These are phyloP conservation scores for Stephania cephalantha DNA, from an alignment of 164 flowering plant genomes.

Conservation along the genomic window DNA sequence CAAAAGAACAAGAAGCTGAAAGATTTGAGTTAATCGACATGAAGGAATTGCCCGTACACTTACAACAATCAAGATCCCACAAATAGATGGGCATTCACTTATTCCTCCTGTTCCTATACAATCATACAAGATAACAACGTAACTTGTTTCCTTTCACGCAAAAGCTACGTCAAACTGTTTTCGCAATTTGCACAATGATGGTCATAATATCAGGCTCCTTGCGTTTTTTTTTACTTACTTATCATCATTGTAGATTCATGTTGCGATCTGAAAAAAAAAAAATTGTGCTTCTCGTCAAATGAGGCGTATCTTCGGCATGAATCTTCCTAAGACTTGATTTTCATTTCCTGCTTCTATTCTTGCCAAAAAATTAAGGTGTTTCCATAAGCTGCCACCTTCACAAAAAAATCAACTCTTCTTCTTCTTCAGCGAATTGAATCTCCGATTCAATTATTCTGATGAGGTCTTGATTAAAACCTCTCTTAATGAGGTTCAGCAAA, in stretches of 20 bases:
- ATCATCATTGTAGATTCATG: not conserved
- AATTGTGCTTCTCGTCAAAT: not conserved
- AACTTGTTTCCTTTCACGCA: no score
- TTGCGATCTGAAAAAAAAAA: not conserved
- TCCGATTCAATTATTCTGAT: no score
- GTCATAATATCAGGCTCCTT: not conserved
- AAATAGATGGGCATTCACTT: not conserved
- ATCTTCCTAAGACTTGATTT: no score
- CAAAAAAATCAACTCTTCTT: no score
- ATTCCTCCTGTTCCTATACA: not conserved
- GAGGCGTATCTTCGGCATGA: no score
- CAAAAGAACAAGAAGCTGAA: no score
- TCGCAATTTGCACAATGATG: not conserved
- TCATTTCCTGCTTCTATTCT: not conserved
- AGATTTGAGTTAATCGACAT: not conserved
- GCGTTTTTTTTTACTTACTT: not conserved
- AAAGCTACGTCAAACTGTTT: no score
- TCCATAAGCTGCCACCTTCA: no score
- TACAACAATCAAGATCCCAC: not conserved
- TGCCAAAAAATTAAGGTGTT: not conserved
- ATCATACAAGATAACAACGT: no score
- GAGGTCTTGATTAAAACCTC: no score
- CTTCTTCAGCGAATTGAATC: no score
- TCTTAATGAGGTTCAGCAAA: no score
- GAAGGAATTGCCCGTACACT: not conserved